Conservation (phyloP, 805 yeast genomes). For the Teunomyces lycoperdinae region DNA sequence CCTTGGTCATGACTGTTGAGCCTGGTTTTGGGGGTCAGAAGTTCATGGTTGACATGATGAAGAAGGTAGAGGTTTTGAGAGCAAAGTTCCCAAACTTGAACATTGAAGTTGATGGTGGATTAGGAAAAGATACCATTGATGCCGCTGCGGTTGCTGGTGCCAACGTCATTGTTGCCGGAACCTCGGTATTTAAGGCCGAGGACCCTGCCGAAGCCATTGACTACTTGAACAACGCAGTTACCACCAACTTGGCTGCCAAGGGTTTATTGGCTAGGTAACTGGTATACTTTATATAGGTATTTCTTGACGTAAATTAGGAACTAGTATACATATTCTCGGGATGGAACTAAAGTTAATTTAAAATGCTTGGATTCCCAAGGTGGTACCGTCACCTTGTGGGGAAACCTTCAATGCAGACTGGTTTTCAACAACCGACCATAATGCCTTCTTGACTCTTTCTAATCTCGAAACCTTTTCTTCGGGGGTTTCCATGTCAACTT, state of each 20-base stretch:
- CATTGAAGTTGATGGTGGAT: constrained; percentile 96
- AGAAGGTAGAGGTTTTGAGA: constrained; percentile 81
- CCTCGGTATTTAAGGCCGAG: constrained; percentile 83
- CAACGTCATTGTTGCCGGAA: constrained; percentile 96
- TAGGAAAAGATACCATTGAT: constrained; percentile 80
- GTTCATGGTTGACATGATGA: constrained; percentile 95
- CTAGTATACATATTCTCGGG: constrained; percentile 1
- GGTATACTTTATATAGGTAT: neutral
- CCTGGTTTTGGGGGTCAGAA: constrained; percentile 99
- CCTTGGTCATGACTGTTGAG: constrained; percentile 96
- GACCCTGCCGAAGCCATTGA: constrained; percentile 76
- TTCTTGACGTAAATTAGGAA: neutral
- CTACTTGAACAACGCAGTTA: constrained; percentile 63
- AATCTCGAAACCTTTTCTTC: constrained; percentile 28
- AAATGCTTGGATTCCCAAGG: constrained; percentile 72
- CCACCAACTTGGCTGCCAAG: constrained; percentile 33
- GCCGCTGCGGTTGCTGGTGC: constrained; percentile 97
- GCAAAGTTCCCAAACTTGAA: constrained; percentile 70
- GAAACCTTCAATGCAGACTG: constrained; percentile 43
- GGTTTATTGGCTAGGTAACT: constrained; percentile 6
- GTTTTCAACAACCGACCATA: constrained; percentile 72
- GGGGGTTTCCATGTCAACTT: constrained; percentile 46
- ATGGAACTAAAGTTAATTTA: constrained; percentile 17
- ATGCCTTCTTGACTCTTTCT: constrained; percentile 57
- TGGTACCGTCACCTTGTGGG: constrained; percentile 70